A percentile compares a stretch with the other conserved stretches of the same genome.
Conservation (phyloP, 495 filamentous ascomycete species). For the Aspergillus incahuasiensis region DNA sequence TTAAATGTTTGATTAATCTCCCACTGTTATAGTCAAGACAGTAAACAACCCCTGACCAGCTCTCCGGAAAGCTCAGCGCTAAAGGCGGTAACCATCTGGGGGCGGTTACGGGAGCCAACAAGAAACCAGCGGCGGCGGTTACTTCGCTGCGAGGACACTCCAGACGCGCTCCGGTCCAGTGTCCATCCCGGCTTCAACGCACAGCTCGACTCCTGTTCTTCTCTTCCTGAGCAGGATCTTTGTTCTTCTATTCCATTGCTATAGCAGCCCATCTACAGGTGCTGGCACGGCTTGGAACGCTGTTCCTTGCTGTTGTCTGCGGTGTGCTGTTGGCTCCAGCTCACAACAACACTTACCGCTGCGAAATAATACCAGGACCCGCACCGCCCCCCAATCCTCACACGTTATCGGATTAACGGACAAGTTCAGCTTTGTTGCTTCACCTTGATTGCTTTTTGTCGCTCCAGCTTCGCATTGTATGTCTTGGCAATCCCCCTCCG, state of each 20-base stretch:
- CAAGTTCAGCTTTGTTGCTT: not conserved
- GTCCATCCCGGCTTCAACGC: constrained; percentile 6
- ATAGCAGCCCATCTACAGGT: constrained; percentile 12
- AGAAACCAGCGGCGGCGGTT: constrained; percentile 15
- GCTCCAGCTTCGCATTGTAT: constrained; percentile 28
- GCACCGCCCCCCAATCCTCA: not conserved
- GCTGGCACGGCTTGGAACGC: constrained; percentile 23
- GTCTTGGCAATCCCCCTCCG: constrained; percentile 60
- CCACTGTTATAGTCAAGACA: not conserved
- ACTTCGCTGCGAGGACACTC: constrained; percentile 17
- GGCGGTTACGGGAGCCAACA: constrained; percentile 21
- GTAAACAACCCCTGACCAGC: constrained; percentile 5
- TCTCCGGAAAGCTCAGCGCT: constrained; percentile 9
- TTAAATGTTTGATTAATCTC: not conserved
- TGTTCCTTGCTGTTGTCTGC: constrained; percentile 24
- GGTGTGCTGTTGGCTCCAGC: constrained; percentile 15
- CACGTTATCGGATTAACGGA: not conserved
- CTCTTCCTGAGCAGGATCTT: not conserved
- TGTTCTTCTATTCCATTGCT: not conserved
- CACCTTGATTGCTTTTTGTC: not conserved
- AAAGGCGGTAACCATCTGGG: constrained; percentile 20
- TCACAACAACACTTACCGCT: constrained; percentile 18
- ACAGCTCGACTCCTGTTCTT: constrained; percentile 12
- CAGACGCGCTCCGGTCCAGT: constrained; percentile 11
- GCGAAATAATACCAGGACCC: constrained; percentile 13